phyloP scores from a whole-genome alignment of 2,329 filamentous ascomycete species.

The Thermomyces lanuginosus region DNA sequence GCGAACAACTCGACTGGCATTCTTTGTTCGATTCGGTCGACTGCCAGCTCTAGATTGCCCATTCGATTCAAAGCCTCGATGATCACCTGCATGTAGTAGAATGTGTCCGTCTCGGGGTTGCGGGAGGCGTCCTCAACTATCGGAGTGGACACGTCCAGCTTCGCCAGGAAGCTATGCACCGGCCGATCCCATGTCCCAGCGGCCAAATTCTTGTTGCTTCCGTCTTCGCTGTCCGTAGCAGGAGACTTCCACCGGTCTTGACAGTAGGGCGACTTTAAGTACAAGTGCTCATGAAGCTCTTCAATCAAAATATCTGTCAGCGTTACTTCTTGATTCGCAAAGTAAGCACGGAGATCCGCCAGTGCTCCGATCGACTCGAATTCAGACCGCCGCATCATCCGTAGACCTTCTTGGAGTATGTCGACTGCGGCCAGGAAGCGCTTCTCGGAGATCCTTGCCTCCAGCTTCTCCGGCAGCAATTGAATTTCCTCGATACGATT shows the following conservation, averaged over 20 bases:
- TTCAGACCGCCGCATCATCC: constrained; percentile 70
- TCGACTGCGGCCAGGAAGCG: constrained; percentile 86
- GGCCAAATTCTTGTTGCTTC: constrained; percentile 10
- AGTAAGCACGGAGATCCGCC: constrained; percentile 68
- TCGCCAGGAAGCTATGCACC: constrained; percentile 41
- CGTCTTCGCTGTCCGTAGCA: constrained; percentile 18
- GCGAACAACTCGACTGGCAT: constrained; percentile 85
- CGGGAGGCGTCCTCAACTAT: constrained; percentile 76
- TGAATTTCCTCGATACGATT: constrained; percentile 77
- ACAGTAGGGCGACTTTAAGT: constrained; percentile 94
- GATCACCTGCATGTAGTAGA: constrained; percentile 76
- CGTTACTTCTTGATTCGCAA: constrained; percentile 81
- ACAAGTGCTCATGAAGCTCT: constrained; percentile 90
- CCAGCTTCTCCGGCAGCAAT: constrained; percentile 75
- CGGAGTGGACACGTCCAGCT: constrained; percentile 36
- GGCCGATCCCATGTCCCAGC: constrained; percentile 35
- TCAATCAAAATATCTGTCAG: constrained; percentile 93
- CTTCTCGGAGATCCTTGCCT: constrained; percentile 91
- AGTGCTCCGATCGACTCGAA: constrained; percentile 83
- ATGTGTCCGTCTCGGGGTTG: constrained; percentile 90
- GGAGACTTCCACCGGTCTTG: constrained; percentile 87
- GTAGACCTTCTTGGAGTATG: constrained; percentile 70
- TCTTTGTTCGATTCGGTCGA: constrained; percentile 82
- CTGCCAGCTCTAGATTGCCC: constrained; percentile 65
- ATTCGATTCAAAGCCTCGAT: constrained; percentile 84